Evolutionary conservation across 2,329 filamentous ascomycete genomes (phyloP).

Genomic region (Seiridium cupressi): DNA sequence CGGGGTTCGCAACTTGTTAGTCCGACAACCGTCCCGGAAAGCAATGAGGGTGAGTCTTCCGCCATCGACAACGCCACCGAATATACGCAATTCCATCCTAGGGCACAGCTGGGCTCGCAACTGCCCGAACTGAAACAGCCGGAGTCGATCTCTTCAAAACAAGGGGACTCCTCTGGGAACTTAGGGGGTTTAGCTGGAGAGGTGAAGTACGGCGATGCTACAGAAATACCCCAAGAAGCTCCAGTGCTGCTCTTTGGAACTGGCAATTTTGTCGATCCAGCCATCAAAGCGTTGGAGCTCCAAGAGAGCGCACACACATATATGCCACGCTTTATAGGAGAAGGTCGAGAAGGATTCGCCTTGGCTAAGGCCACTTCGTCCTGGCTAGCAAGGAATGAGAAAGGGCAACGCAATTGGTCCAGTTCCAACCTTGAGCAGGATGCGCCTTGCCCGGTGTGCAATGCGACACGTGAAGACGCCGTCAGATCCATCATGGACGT

Average conservation of each 20-base stretch:
- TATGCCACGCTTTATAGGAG: not conserved
- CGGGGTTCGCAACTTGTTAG: no score
- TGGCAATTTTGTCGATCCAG: not conserved
- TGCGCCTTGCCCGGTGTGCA: constrained; percentile 1
- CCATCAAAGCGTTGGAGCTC: not conserved
- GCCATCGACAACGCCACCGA: no score
- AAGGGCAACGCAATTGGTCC: not conserved
- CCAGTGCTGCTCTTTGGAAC: not conserved
- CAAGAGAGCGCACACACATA: not conserved
- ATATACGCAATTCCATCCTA: no score
- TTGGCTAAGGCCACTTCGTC: not conserved
- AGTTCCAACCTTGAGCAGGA: not conserved
- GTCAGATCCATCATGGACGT: constrained; percentile 18
- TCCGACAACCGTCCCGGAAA: no score
- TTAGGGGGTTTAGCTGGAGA: no score
- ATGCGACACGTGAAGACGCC: constrained; percentile 10
- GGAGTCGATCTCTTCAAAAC: no score
- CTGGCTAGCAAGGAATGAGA: not conserved
- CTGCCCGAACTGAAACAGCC: no score
- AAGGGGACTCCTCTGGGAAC: no score
- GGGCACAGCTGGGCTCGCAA: no score
- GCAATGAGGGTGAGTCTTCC: no score
- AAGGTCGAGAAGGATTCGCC: not conserved
- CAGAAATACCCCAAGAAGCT: not conserved
- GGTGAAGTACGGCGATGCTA: not conserved